Base-by-base conservation (phyloP, 495 filamentous ascomycete species). In the Podospora appendiculata region DNA sequence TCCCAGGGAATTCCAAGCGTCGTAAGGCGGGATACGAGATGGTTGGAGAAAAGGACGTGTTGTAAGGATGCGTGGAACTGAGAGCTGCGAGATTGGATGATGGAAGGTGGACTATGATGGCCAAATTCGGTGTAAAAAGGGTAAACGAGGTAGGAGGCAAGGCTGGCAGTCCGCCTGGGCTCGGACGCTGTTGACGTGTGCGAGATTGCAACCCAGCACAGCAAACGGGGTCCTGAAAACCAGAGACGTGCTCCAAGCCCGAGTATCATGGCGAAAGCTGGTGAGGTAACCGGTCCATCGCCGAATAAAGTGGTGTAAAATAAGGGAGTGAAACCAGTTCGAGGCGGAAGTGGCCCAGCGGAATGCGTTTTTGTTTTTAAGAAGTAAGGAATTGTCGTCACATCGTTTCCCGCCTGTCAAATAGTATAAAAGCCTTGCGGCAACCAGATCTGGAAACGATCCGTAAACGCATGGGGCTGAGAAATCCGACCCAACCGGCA, bases 391-490 rank as follows among this genome's bases (percentile, higher is more conserved):
- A 67, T 54, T 56, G 63, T 74, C 71, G 58, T 73, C 58, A 68
- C 61, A 60, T 74, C 70, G 61, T 76, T 66, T 70, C 65, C 65
- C 63, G 48, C 63, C 65, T 62, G 46, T 60, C 68, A 60, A 73
- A 75, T 63, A 64, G 70, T 61, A 56, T 2, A 25, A 51, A 64
- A 75, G 78, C 78, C 78, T 81, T 75, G 78, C 76, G 77, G 75
- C 76, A 77, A 70, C 73, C 73, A 78, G 70, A 76, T 81, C 77
- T 75, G 72, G 65, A 71, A 65, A 67, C 70, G 56, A 64, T 63
- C 67, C 61, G 60, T 57, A 58, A 61, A 60, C 53, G 61, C 12
- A 38, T 50, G 58, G 63, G 65, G 67, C 65, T 64, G 63, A 65
- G 60, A 68, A 73, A 68, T 70, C 66, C 63, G 64, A 70, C 66